These are phyloP conservation scores for Cyberlindnera suaveolens DNA, from an alignment of 805 yeast species.

Conservation along the genomic window DNA sequence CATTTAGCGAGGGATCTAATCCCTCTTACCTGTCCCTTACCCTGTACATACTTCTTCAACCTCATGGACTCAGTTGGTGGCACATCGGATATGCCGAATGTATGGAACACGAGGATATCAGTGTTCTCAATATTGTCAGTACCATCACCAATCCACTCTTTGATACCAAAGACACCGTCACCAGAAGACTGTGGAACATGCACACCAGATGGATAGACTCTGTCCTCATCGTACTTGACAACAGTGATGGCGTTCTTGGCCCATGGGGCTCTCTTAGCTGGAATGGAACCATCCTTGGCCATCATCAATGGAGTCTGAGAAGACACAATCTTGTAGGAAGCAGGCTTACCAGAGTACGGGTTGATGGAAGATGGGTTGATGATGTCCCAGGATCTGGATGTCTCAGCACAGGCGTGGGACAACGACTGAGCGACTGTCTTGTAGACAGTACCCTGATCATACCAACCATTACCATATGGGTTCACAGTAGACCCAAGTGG, in stretches of 20 bases:
- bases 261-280: slow-evolving; percentile 80
- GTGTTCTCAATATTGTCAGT: slow-evolving; percentile 52
- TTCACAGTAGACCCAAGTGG: slow-evolving; percentile 64
- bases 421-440: slow-evolving; percentile 57
- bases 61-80: slow-evolving; percentile 66
- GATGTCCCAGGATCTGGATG: slow-evolving; percentile 72
- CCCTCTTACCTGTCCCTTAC: no score
- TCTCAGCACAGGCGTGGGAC: slow-evolving; percentile 56
- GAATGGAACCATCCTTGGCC: slow-evolving; percentile 69
- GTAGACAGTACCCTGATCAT: slow-evolving; percentile 54
- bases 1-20: no score
- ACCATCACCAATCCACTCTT: slow-evolving; percentile 65
- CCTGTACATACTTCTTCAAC: no score
- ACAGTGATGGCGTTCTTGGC: slow-evolving; percentile 62
- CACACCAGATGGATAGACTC: slow-evolving; percentile 76
- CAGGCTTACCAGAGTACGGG: slow-evolving; percentile 68
- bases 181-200: slow-evolving; percentile 72
- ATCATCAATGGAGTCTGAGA: slow-evolving; percentile 67
- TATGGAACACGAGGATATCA: slow-evolving; percentile 71
- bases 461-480: slow-evolving; percentile 74
- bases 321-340: slow-evolving; percentile 71
- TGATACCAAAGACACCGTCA: slow-evolving; percentile 60
- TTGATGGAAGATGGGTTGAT: slow-evolving; percentile 65
- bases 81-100: slow-evolving; percentile 80
- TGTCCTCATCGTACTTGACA: slow-evolving; percentile 65